These are phyloP conservation scores for Jatropha multifida DNA, from an alignment of 441 rosid genomes.

Conservation along the genomic window DNA sequence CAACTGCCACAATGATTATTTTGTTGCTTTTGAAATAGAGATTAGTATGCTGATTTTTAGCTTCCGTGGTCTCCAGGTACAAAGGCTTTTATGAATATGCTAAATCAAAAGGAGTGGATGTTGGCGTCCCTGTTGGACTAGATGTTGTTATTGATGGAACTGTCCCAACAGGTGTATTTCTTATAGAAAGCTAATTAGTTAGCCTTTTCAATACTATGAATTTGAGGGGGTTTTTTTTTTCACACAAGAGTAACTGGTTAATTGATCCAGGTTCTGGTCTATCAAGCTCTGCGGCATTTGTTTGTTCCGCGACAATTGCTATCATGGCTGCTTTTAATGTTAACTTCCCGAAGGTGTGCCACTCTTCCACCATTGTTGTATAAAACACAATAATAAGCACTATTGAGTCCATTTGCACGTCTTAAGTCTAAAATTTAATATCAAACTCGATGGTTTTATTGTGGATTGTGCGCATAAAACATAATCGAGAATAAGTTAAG, in stretches of 20 bases:
- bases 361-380: background rate
- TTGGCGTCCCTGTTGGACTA: conserved; percentile 73
- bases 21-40: background rate
- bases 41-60: background rate
- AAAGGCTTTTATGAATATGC: conserved; percentile 81
- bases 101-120: conserved; percentile 66
- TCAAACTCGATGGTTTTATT: background rate
- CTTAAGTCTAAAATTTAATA: too few species aligned
- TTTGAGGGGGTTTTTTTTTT: background rate
- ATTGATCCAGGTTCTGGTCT: conserved; percentile 79
- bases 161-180: conserved; percentile 78
- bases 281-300: conserved; percentile 98
- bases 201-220: background rate
- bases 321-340: conserved; percentile 78
- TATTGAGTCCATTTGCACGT: background rate
- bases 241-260: conserved; percentile 10
- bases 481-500: too few species aligned
- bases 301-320: conserved; percentile 90
- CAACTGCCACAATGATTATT: background rate
- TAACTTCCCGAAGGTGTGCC: conserved; percentile 70
- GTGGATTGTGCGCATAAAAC: background rate
- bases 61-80: conserved; percentile 46
- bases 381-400: background rate
- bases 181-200: background rate
- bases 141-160: conserved; percentile 87